Evolutionary conservation across 306 rosid species (phyloP).

Genomic region (Cucurbita moschata): DNA sequence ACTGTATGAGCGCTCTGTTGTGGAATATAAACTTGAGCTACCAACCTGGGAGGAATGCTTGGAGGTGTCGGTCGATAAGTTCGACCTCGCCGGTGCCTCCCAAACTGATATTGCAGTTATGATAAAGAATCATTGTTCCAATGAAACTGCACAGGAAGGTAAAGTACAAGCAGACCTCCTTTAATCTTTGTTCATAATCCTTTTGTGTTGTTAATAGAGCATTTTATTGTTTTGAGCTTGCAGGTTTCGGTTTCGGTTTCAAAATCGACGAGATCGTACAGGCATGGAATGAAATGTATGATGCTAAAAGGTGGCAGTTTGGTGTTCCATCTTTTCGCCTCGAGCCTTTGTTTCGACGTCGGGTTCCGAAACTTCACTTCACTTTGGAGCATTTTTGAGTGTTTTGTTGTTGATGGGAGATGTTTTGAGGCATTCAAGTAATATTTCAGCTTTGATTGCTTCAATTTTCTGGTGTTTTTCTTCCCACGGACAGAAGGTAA

Average conservation of each 20-base stretch:
- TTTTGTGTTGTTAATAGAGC: background rate
- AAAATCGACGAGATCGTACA: slow-evolving; percentile 89
- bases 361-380: slow-evolving; percentile 69
- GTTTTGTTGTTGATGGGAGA: slow-evolving; percentile 15
- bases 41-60: slow-evolving; percentile 96
- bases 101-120: slow-evolving; percentile 81
- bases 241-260: slow-evolving; percentile 84
- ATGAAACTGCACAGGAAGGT: slow-evolving; percentile 85
- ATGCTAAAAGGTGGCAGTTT: slow-evolving; percentile 89
- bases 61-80: slow-evolving; percentile 81
- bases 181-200: background rate
- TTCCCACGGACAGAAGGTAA: background rate
- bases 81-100: slow-evolving; percentile 92
- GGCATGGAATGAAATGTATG: slow-evolving; percentile 97
- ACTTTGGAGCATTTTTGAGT: slow-evolving; percentile 57
- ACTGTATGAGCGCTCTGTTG: slow-evolving; percentile 80
- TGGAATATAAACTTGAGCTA: slow-evolving; percentile 55
- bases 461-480: background rate
- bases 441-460: background rate
- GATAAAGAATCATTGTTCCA: slow-evolving; percentile 93
- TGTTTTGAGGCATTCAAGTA: slow-evolving; percentile 26
- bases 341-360: slow-evolving; percentile 84
- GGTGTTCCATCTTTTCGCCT: slow-evolving; percentile 86
- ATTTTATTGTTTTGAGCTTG: background rate
- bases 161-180: background rate